These are phyloP conservation scores for Micractinium sp. DNA, from an alignment of 139 green algal genomes.

Conservation along the genomic window DNA sequence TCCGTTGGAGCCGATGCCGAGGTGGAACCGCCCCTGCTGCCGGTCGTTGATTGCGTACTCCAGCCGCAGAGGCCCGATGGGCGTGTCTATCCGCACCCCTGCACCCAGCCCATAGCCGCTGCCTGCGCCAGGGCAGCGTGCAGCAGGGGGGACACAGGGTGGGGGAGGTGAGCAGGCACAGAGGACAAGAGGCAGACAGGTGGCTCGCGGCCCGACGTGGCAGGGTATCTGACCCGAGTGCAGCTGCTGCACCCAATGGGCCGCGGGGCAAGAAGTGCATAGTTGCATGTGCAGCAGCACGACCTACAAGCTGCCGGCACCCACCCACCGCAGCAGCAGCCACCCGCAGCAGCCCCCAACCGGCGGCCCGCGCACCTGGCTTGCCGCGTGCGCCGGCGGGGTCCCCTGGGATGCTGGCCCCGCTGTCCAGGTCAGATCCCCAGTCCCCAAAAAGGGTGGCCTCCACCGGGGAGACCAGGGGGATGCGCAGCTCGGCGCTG, in stretches of 20 bases:
- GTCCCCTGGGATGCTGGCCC: conserved; percentile 87
- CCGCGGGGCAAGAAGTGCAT: neutral
- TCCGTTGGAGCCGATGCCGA: conserved; percentile 80
- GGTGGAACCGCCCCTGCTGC: conserved; percentile 81
- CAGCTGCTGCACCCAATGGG: neutral
- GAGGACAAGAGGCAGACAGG: neutral
- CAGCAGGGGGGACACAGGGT: too few species aligned
- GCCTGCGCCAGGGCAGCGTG: neutral
- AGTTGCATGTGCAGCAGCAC: neutral
- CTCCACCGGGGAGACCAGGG: conserved; percentile 64
- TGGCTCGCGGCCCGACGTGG: too few species aligned
- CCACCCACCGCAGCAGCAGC: neutral
- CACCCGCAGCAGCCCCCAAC: neutral
- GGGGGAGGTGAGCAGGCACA: neutral
- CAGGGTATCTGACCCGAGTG: neutral
- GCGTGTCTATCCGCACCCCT: conserved; percentile 88
- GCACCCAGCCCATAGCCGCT: conserved; percentile 87
- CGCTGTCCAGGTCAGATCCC: conserved; percentile 90
- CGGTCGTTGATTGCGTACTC: conserved; percentile 96
- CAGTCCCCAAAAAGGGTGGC: conserved; percentile 91
- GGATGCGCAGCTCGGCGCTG: conserved; percentile 83
- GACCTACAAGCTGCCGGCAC: too few species aligned
- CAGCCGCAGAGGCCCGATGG: conserved; percentile 92
- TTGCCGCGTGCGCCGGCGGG: conserved; percentile 87
- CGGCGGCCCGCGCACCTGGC: conserved; percentile 60